These are phyloP conservation scores for Acidiella bohemica DNA, from an alignment of 495 filamentous ascomycete genomes.

Conservation along the genomic window DNA sequence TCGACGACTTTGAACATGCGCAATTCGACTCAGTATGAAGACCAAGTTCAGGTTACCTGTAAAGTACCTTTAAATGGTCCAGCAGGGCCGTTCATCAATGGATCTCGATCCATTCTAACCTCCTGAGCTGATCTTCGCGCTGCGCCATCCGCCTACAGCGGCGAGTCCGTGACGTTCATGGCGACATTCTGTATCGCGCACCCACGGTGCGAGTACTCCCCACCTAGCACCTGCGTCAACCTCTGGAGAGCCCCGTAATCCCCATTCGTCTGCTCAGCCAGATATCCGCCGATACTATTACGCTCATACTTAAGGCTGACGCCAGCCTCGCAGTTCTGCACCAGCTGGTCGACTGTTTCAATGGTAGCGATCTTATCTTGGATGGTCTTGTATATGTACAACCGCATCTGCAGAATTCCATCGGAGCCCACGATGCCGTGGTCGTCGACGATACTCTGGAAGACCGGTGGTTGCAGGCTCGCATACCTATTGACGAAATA, in stretches of 20 bases:
- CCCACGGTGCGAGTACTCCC: conserved; percentile 5
- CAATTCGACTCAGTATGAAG: too few relatives aligned
- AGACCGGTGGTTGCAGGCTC: conserved; percentile 9
- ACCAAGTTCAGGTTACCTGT: too few relatives aligned
- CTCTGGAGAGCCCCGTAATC: conserved; percentile 9
- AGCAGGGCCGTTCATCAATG: too few relatives aligned
- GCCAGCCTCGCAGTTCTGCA: conserved; percentile 30
- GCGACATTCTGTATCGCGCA: conserved; percentile 14
- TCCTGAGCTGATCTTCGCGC: too few relatives aligned
- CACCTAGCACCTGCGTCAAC: conserved; percentile 12
- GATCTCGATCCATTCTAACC: too few relatives aligned
- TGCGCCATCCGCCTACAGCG: too few relatives aligned
- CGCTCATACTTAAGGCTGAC: conserved; percentile 33
- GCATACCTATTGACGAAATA: conserved; percentile 32
- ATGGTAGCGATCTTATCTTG: conserved; percentile 34
- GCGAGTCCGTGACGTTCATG: conserved; percentile 12
- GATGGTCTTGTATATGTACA: conserved; percentile 41
- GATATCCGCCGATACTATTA: conserved; percentile 29
- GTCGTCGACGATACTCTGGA: conserved; percentile 22
- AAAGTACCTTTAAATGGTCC: too few relatives aligned
- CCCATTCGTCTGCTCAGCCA: conserved; percentile 18
- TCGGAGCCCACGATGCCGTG: conserved; percentile 33
- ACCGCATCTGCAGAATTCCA: conserved; percentile 33
- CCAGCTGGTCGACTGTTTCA: conserved; percentile 32
- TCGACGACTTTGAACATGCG: too few relatives aligned